phyloP scores from a whole-genome alignment of 116 monocot genomes.

The Phalaenopsis hybrid region DNA sequence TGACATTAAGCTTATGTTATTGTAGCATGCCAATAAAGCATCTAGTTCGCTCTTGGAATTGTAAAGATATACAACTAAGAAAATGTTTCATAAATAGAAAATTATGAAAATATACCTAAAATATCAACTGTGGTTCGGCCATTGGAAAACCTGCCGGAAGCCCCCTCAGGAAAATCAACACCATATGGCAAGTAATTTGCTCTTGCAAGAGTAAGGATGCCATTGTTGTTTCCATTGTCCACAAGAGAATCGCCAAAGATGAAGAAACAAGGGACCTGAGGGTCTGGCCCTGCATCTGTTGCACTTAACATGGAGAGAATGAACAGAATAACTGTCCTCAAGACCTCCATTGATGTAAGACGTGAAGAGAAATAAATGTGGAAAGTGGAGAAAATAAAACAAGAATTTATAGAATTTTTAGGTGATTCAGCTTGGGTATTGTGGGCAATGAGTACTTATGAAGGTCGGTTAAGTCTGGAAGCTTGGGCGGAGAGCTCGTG shows the following conservation, averaged over 20 bases:
- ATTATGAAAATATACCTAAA: slow-evolving; percentile 27
- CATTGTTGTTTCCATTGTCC: slow-evolving; percentile 86
- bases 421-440: background rate
- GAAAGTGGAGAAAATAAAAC: no score
- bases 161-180: slow-evolving; percentile 51
- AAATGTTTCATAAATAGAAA: background rate
- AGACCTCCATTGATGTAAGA: background rate
- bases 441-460: slow-evolving; percentile 7
- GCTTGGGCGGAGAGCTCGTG: slow-evolving; percentile 13
- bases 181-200: slow-evolving; percentile 78
- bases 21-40: no score
- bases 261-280: slow-evolving; percentile 70
- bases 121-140: slow-evolving; percentile 60
- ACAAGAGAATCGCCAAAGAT: slow-evolving; percentile 79
- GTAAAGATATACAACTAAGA: no score
- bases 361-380: background rate
- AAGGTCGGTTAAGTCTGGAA: slow-evolving; percentile 14
- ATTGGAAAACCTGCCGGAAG: slow-evolving; percentile 68
- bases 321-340: slow-evolving; percentile 4
- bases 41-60: no score
- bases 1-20: no score
- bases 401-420: slow-evolving; percentile 7
- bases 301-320: slow-evolving; percentile 4
- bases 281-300: slow-evolving; percentile 1
- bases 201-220: slow-evolving; percentile 47